Conservation (phyloP, 371 early-diverging fungal species). For the Entomophthora muscae region DNA sequence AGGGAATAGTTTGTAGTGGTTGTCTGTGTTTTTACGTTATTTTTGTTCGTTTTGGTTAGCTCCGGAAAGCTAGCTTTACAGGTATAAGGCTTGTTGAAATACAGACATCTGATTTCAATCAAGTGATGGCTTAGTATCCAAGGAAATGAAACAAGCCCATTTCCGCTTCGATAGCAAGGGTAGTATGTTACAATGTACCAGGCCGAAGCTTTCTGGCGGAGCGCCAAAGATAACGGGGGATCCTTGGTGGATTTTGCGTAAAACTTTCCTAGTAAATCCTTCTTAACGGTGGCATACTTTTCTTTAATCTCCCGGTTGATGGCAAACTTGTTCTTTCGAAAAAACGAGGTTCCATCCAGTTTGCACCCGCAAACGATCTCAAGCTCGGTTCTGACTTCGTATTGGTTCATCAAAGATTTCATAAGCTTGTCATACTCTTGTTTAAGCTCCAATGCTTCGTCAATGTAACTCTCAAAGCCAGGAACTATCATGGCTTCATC, state of each 20-base stretch:
- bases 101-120: neutral
- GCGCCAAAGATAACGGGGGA: conserved; percentile 1
- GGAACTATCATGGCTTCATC: conserved; percentile 25
- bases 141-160: neutral
- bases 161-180: neutral
- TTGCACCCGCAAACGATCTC: conserved; percentile 23
- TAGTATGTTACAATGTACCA: conserved; percentile 63
- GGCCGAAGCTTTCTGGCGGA: conserved; percentile 37
- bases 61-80: too few species aligned
- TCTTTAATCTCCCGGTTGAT: conserved; percentile 23
- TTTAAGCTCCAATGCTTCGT: conserved; percentile 24
- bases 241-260: conserved; percentile 13
- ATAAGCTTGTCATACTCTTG: conserved; percentile 30
- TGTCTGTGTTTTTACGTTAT: too few species aligned
- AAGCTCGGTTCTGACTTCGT: conserved; percentile 29
- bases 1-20: too few species aligned
- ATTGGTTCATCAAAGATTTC: conserved; percentile 39
- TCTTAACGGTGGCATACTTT: conserved; percentile 17
- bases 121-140: neutral
- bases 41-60: too few species aligned
- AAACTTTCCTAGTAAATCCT: conserved; percentile 20
- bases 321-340: conserved; percentile 16
- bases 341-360: neutral
- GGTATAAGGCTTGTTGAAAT: too few species aligned
- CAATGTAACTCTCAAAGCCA: conserved; percentile 34